phyloP scores from a whole-genome alignment of 306 rosid species.

The Alnus rubra region DNA sequence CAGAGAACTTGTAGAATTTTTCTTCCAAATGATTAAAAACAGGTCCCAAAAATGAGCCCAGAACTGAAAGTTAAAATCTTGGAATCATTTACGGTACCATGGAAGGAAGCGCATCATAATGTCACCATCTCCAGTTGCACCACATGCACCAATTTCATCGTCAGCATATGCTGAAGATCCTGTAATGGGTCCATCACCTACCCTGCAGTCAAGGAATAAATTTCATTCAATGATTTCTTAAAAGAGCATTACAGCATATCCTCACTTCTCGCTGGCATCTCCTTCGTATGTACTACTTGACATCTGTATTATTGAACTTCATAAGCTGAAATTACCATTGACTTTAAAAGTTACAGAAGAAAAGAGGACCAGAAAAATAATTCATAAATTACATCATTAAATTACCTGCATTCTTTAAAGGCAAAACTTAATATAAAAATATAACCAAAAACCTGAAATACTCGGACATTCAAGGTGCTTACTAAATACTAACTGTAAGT shows the following conservation, averaged over 20 bases:
- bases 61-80: slow-evolving; percentile 22
- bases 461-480: too few relatives aligned
- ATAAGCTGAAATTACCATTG: background rate
- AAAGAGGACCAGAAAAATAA: background rate
- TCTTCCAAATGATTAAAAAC: background rate
- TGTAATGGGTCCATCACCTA: slow-evolving; percentile 90
- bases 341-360: background rate
- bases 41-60: slow-evolving; percentile 8
- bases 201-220: slow-evolving; percentile 52
- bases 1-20: background rate
- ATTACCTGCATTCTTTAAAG: background rate
- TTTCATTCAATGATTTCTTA: background rate
- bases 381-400: background rate
- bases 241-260: background rate
- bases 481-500: too few relatives aligned
- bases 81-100: slow-evolving; percentile 45
- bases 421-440: background rate
- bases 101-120: slow-evolving; percentile 97
- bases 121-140: slow-evolving; percentile 95
- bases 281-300: background rate
- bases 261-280: background rate
- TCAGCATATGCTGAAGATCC: slow-evolving; percentile 87
- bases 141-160: slow-evolving; percentile 84
- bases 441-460: too few relatives aligned
- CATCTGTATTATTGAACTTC: background rate